These are phyloP conservation scores for Neurospora sp. DNA, from an alignment of 495 filamentous ascomycete genomes.

Conservation along the genomic window DNA sequence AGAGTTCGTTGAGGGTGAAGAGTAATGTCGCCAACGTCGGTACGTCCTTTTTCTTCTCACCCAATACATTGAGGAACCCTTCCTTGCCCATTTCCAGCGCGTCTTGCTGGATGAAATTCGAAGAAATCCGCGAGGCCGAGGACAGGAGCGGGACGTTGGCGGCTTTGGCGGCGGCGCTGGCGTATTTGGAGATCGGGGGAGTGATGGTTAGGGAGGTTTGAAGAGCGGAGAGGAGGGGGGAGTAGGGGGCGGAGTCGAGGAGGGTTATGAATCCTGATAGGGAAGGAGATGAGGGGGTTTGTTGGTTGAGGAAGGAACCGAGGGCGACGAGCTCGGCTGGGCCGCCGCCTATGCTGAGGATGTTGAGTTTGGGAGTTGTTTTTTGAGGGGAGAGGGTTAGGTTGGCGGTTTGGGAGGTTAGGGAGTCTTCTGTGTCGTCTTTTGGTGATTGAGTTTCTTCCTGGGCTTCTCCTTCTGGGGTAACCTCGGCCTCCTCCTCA, in stretches of 20 bases:
- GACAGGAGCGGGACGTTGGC: slow-evolving; percentile 34
- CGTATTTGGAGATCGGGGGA: slow-evolving; percentile 42
- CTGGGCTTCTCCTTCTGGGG: slow-evolving; percentile 3
- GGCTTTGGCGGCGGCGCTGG: slow-evolving; percentile 41
- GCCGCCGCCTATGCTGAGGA: slow-evolving; percentile 75
- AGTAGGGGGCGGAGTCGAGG: slow-evolving; percentile 78
- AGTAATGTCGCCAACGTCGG: slow-evolving; percentile 64
- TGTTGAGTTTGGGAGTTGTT: slow-evolving; percentile 17
- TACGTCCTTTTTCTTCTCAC: background rate
- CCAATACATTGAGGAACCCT: slow-evolving; percentile 32
- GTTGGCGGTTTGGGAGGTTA: background rate
- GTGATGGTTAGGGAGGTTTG: slow-evolving; percentile 32
- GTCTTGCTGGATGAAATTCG: slow-evolving; percentile 52
- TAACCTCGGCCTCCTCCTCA: background rate
- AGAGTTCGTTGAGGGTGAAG: slow-evolving; percentile 97
- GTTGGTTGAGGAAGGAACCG: slow-evolving; percentile 48
- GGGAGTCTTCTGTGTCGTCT: background rate
- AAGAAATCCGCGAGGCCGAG: slow-evolving; percentile 20
- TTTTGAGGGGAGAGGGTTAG: slow-evolving; percentile 1
- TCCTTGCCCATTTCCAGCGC: slow-evolving; percentile 42
- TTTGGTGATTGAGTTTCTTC: background rate
- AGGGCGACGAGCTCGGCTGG: slow-evolving; percentile 78
- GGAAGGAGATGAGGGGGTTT: slow-evolving; percentile 16
- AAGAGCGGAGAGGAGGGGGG: slow-evolving; percentile 46
- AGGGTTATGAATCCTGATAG: slow-evolving; percentile 37